A percentile compares a stretch with the other conserved stretches of the same genome.
Evolutionary conservation across 495 filamentous ascomycete genomes (phyloP).

Genomic region (Penicillium pancosmium): DNA sequence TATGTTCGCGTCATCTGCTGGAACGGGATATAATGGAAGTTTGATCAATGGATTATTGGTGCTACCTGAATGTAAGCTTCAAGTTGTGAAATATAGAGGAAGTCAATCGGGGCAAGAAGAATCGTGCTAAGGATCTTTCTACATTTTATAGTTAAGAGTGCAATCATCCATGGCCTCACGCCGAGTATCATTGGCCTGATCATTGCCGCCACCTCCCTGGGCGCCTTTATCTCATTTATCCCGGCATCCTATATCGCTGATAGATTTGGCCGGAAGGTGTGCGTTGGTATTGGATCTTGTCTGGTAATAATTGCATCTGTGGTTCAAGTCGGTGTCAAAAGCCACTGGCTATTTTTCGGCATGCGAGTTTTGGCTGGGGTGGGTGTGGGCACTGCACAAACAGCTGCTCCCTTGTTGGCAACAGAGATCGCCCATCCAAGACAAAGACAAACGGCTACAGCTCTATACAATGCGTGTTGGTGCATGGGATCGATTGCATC

Average conservation of each 20-base stretch:
- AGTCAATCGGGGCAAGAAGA: not conserved
- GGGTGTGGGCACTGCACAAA: slow-evolving; percentile 26
- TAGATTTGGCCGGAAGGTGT: slow-evolving; percentile 21
- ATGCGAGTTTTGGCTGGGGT: slow-evolving; percentile 23
- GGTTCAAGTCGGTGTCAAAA: slow-evolving; percentile 15
- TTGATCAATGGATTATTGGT: slow-evolving; percentile 31
- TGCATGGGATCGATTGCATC: slow-evolving; percentile 24
- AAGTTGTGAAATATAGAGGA: not conserved
- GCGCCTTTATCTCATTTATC: slow-evolving; percentile 25
- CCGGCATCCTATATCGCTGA: slow-evolving; percentile 31
- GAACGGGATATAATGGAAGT: slow-evolving; percentile 31
- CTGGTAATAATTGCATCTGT: slow-evolving; percentile 22
- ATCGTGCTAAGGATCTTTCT: not conserved
- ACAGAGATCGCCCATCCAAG: slow-evolving; percentile 31
- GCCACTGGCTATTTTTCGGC: slow-evolving; percentile 29
- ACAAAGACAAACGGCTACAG: slow-evolving; percentile 30
- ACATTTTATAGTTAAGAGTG: slow-evolving; percentile 14
- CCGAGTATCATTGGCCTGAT: slow-evolving; percentile 28
- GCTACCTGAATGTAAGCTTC: slow-evolving; percentile 27
- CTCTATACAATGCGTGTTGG: slow-evolving; percentile 29
- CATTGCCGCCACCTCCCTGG: slow-evolving; percentile 30
- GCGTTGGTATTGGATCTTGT: slow-evolving; percentile 19
- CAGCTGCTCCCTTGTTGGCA: slow-evolving; percentile 26
- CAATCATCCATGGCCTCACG: slow-evolving; percentile 22
- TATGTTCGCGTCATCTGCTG: slow-evolving; percentile 29